Conservation (phyloP, 2,329 filamentous ascomycete genomes). For the Chalaropsis thielavioides region DNA sequence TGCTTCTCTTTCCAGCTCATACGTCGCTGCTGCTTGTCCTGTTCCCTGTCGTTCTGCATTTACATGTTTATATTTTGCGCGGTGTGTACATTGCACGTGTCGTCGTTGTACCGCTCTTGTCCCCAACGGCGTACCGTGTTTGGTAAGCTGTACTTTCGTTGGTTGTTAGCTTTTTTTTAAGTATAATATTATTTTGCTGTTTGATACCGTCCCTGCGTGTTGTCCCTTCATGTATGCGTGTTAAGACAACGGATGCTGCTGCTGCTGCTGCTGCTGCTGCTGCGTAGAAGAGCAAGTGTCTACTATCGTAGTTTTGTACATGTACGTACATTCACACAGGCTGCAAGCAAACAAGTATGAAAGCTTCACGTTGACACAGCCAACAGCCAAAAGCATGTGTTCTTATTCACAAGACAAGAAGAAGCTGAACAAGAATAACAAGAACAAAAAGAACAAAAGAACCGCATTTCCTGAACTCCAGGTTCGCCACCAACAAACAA, state of each 20-base stretch:
- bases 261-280: no score
- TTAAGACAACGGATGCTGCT: no score
- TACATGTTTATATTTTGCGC: not conserved
- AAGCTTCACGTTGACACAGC: no score
- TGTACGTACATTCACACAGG: no score
- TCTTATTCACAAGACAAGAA: not conserved
- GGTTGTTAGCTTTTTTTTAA: conserved; percentile 11
- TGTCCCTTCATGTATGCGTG: no score
- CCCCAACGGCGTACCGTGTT: not conserved
- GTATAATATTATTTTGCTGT: conserved; percentile 9
- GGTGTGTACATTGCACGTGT: not conserved
- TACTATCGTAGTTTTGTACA: no score
- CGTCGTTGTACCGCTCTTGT: not conserved
- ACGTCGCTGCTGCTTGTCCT: not conserved
- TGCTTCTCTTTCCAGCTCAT: not conserved
- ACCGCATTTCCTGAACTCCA: not conserved
- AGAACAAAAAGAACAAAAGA: not conserved
- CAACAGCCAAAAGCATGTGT: not conserved
- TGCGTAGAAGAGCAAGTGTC: no score
- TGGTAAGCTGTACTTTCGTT: conserved; percentile 6
- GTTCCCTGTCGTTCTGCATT: not conserved
- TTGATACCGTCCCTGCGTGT: conserved; percentile 12
- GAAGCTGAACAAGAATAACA: not conserved
- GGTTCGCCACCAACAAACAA: no score
- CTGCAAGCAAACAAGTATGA: no score